Evolutionary conservation across 495 filamentous ascomycete species (phyloP).

Genomic region (Hypomontagnella submonticulosa): DNA sequence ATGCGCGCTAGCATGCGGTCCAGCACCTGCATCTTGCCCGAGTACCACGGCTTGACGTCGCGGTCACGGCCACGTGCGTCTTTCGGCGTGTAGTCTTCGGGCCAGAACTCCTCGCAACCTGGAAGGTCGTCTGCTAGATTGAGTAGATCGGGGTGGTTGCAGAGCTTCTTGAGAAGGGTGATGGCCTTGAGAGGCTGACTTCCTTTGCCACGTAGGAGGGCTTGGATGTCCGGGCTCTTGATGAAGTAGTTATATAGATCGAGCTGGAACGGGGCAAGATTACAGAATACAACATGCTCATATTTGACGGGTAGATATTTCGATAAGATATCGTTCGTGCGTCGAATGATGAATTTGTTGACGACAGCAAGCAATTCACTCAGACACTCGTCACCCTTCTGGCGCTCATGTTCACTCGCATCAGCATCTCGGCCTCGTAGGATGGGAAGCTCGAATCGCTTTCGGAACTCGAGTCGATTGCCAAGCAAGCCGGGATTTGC

Average conservation of each 20-base stretch:
- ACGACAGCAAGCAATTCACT: constrained; percentile 83
- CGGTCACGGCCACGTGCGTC: constrained; percentile 89
- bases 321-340: constrained; percentile 97
- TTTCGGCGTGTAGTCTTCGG: constrained; percentile 88
- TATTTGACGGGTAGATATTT: constrained; percentile 99
- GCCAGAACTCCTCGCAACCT: constrained; percentile 83
- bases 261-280: constrained; percentile 89
- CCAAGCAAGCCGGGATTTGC: constrained; percentile 94
- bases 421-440: constrained; percentile 91
- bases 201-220: constrained; percentile 90
- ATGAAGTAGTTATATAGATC: constrained; percentile 97
- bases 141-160: constrained; percentile 96
- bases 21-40: constrained; percentile 97
- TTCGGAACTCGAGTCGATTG: constrained; percentile 90
- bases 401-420: constrained; percentile 82
- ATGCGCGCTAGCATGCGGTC: constrained; percentile 98
- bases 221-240: constrained; percentile 93
- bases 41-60: constrained; percentile 95
- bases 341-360: constrained; percentile 98
- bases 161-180: constrained; percentile 95
- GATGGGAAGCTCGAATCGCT: constrained; percentile 93
- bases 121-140: constrained; percentile 86
- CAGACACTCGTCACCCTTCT: constrained; percentile 86
- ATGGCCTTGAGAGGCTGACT: constrained; percentile 97
- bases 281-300: constrained; percentile 99